A percentile compares a stretch with the other conserved stretches of the same genome.
These are phyloP conservation scores for Talaromyces islandicus DNA, from an alignment of 2,329 filamentous ascomycete genomes.

Conservation along the genomic window DNA sequence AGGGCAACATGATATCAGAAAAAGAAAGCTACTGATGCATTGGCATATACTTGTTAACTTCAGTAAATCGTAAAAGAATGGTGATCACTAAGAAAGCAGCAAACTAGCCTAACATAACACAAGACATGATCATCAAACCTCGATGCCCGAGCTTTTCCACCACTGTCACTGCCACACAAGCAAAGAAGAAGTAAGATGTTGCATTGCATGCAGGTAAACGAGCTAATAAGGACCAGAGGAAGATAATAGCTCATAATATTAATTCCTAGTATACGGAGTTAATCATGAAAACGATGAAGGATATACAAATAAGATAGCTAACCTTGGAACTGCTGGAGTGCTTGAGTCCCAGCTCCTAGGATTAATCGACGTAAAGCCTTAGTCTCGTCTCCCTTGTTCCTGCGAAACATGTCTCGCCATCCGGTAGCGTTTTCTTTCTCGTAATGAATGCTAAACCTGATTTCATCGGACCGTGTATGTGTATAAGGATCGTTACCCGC, in stretches of 20 bases:
- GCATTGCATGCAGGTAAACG: conserved; percentile 50
- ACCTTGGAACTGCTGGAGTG: conserved; percentile 16
- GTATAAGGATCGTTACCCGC: too few relatives aligned
- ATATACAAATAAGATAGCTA: too few relatives aligned
- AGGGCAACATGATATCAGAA: conserved; percentile 49
- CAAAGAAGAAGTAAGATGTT: conserved; percentile 36
- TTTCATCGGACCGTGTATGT: too few relatives aligned
- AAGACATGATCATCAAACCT: conserved; percentile 50
- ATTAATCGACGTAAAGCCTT: conserved; percentile 34
- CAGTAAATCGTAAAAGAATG: conserved; percentile 38
- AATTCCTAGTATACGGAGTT: too few relatives aligned
- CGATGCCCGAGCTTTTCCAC: conserved; percentile 49
- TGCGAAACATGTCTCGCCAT: conserved; percentile 46
- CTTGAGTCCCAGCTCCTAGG: conserved; percentile 32
- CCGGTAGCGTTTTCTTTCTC: conserved; percentile 43
- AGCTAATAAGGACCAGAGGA: conserved; percentile 54
- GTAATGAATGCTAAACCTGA: conserved; percentile 42
- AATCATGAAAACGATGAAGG: too few relatives aligned
- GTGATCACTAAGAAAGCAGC: conserved; percentile 48
- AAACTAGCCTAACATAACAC: conserved; percentile 43
- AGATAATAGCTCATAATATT: conserved; percentile 12
- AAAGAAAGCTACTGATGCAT: conserved; percentile 43
- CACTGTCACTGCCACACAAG: conserved; percentile 43
- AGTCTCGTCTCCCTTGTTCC: too few relatives aligned
- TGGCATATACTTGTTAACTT: conserved; percentile 11